Evolutionary conservation across 2,329 filamentous ascomycete genomes (phyloP), one percentile per base, ranked within the genome.

Genomic region (Chrysoporthe puriensis): DNA sequence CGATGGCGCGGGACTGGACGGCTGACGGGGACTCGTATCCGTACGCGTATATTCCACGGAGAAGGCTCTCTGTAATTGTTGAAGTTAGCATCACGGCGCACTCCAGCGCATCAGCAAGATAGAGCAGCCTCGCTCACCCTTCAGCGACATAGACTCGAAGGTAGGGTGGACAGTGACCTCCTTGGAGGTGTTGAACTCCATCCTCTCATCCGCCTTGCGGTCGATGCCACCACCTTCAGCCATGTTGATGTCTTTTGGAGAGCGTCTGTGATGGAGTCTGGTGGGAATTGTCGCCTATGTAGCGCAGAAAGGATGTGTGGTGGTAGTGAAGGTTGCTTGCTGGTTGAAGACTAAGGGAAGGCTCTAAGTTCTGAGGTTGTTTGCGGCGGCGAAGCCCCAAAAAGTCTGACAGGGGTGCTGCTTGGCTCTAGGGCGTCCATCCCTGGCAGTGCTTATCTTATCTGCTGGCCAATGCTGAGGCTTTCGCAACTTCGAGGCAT

Each of bases 161-260:
- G 94, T 97, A 58, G 94, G 94, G 75, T 95, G 93, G 68, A 96
- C 96, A 2, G 92, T 96, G 70, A 98, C 95, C 86, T 98, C 96
- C 83, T 97, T 97, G 71, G 95, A 97, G 79, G 96, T 99, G 72
- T 91, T 91, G 81, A 99, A 98, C 84, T 98, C 95, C 90, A 98
- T 97, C 81, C 93, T 90, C 85, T 97, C 94, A 80, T 98, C 96
- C 72, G 90, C 90, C 83, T 94, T 94, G 82, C 93, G 91, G 82
- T 99, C 95, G 78, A 98, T 89, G 71, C 86, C 86, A 72, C 82
- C 83, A 62, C 65, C 90, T 81, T 98, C 95, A 72, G 94, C 93
- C 96, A 98, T 99, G 74, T 71, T 92, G 79, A 74, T 44, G 62
- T n/a, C 42, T 59, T 43, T 9, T 8, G 42, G 61, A n/a, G 3